Base-by-base conservation (phyloP, 2,329 filamentous ascomycete species). In the Diplodia sapinea region DNA sequence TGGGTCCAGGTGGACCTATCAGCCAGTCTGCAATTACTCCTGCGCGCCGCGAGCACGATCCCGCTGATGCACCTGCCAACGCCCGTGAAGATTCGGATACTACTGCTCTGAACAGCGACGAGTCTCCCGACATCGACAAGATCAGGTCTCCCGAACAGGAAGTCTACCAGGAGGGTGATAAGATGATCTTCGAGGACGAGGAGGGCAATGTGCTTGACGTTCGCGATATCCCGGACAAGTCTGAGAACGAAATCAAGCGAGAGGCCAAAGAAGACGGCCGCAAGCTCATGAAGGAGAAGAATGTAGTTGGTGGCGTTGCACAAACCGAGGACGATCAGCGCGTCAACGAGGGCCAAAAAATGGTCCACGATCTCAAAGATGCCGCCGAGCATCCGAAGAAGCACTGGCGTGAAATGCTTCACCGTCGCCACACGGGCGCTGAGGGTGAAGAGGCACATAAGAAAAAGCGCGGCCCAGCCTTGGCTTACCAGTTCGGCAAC, bases 1-100 rank as follows among this genome's bases (percentile, higher is more conserved):
- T 87, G 72, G 91, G 89, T 69, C 80, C 91, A 3, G 95, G 95
- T 69, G 95, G 95, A 0, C 95, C 93, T 3, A 90, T 98, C 72
- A 91, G 87, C 69, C 89, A 96, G 74, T 97, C 94, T 43, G 95
- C 95, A 29, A 97, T 98, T 72, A 89, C 87, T 71, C 95, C 95
- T 43, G 73, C 75, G 26, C 66, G 66, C 13, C 67, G 67, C 33
- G 71, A 71, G 51, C 69, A 73, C 4, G 59, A 63, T 38, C 50
- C 57, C 20, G 65, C 68, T 1, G 78, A 81, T 49, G 70, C 70
- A 6, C 72, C 73, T 17, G 74, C 78, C 17, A 72, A 79, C 73
- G 69, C 76, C 74, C 69, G 83, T 76, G 76, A 80, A 70, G 79
- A 83, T 69, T 81, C 82, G 38, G 81, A 81, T 66, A 80, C 79